Base-by-base conservation (phyloP, 1,284 basidiomycete species). In the Wallemia hederae region DNA sequence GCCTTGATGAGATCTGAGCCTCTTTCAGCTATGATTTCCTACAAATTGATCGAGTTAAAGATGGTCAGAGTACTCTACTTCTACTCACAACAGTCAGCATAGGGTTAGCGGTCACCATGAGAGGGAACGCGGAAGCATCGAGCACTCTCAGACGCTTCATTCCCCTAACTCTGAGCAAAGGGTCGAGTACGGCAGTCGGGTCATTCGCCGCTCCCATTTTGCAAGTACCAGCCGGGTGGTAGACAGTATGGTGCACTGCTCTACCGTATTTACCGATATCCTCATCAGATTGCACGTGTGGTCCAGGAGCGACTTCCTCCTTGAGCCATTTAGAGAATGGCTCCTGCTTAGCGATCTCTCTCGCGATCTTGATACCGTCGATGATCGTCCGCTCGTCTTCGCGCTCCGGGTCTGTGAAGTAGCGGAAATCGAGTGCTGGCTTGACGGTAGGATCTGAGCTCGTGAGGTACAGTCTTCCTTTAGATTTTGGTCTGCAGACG, bases 291-390 rank as follows among this genome's bases (percentile, higher is more conserved):
- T 67, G 65, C 27, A 69, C 63, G n/a, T 59, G 55, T 29, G 70
- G 68, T 9, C 70, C 70, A 1, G 70, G 70, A 1, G 70, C 70
- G 5, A 71, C 62, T 60, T 71, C 70, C 60, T 60, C 59, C 7
- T 58, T 58, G 9, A 58, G 67, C 62, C 62, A 70, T 66, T 24
- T 72, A 56, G 33, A 70, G 65, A 77, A 72, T 0, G 76, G 76
- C 55, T 72, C 69, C 7, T 70, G 70, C 15, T 73, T 62, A 0
- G 70, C 68, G 34, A 79, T 68, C 56, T 68, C 70, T 22, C 76
- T 67, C 2, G 71, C 70, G 63, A 74, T 76, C 63, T 79, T 79
- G 63, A 77, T 67, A 24, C 72, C 71, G 64, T 79, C 76, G 24
- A 78, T 68, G 59, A 77, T 65, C 14, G 75, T 65, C 29, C 69